Evolutionary conservation across 75 land plant species (phyloP).

Genomic region (Cryptomeria japonica): DNA sequence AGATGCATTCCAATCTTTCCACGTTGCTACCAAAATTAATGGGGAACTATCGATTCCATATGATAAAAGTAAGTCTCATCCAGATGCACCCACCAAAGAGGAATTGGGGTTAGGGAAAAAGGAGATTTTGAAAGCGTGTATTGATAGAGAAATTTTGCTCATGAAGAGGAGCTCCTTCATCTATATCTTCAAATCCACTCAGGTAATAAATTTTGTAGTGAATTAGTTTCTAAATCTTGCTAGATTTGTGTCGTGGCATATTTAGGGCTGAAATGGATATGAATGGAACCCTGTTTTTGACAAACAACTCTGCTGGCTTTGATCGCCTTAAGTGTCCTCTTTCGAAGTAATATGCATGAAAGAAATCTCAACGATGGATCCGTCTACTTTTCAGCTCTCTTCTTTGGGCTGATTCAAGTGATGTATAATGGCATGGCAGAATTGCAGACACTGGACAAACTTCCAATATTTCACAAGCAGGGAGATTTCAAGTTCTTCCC

Average conservation of each 20-base stretch:
- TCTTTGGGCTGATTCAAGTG: conserved; percentile 35
- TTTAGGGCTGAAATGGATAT: background rate
- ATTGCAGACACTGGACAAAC: conserved; percentile 33
- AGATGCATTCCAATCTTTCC: conserved; percentile 54
- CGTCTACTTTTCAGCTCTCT: conserved; percentile 39
- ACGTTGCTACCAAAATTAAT: conserved; percentile 39
- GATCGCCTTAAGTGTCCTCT: conserved; percentile 44
- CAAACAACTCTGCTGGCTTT: conserved; percentile 35
- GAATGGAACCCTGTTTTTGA: background rate
- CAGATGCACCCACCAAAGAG: conserved; percentile 59
- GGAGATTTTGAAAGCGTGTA: conserved; percentile 69
- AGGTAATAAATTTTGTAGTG: conserved; percentile 28
- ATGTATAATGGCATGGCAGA: conserved; percentile 67
- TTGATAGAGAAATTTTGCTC: conserved; percentile 51
- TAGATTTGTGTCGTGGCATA: background rate
- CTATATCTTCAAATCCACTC: conserved; percentile 59
- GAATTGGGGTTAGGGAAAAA: conserved; percentile 48
- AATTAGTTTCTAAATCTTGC: background rate
- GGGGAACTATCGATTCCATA: conserved; percentile 50
- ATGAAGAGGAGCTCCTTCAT: conserved; percentile 77
- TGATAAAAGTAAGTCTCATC: conserved; percentile 56
- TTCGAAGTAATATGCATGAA: conserved; percentile 37
- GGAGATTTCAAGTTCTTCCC: conserved; percentile 57
- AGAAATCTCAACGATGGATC: conserved; percentile 27
- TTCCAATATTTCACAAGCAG: conserved; percentile 69